Conservation (phyloP, 2,329 filamentous ascomycete genomes). For the Lecanicillium sp. region DNA sequence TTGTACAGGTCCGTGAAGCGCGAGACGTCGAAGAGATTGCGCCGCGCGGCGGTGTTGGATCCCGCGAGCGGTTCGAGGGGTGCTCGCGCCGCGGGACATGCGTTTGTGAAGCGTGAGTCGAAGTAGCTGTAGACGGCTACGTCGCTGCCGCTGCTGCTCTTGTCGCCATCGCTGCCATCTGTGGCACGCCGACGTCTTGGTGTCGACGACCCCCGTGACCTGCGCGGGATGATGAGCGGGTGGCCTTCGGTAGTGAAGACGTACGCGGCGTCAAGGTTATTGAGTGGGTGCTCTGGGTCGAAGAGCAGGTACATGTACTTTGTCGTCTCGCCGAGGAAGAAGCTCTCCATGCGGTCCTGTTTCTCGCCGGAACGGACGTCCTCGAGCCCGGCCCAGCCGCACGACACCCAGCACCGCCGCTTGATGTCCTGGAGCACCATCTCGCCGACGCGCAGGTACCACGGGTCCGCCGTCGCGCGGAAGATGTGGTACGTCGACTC, state of each 20-base stretch:
- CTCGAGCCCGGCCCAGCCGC: conserved; percentile 88
- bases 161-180: conserved; percentile 14
- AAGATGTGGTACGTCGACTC: conserved; percentile 97
- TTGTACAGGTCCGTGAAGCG: conserved; percentile 76
- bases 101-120: conserved; percentile 45
- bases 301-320: conserved; percentile 95
- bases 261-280: conserved; percentile 76
- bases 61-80: conserved; percentile 58
- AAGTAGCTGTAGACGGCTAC: conserved; percentile 30
- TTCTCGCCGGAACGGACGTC: conserved; percentile 78
- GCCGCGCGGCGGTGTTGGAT: conserved; percentile 71
- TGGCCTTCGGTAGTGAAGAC: conserved; percentile 97
- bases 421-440: conserved; percentile 90
- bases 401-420: conserved; percentile 80
- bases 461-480: conserved; percentile 85
- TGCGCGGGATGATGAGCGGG: conserved; percentile 71
- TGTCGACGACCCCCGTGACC: conserved; percentile 12
- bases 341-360: conserved; percentile 96
- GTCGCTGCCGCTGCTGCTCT: conserved; percentile 11
- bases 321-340: conserved; percentile 92
- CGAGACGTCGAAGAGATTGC: conserved; percentile 83
- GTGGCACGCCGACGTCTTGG: conserved; percentile 13
- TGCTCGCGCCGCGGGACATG: conserved; percentile 59
- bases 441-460: conserved; percentile 93
- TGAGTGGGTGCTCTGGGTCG: conserved; percentile 78